Conservation (phyloP, 148 eudicot species). For the Oxyria digyna region DNA sequence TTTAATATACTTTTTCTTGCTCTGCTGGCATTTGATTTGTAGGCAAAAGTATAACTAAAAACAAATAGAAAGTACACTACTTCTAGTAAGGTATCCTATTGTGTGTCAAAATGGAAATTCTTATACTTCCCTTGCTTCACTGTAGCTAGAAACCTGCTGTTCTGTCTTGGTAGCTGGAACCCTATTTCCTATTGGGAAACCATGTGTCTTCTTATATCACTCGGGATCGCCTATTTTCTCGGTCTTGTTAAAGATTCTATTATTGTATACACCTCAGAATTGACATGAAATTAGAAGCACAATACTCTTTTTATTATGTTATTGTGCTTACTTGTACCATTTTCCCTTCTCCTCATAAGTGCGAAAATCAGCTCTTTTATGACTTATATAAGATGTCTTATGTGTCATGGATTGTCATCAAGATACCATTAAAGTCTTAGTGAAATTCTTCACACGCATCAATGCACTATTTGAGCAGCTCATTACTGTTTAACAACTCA, state of each 20-base stretch:
- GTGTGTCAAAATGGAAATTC: not conserved
- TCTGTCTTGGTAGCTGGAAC: not conserved
- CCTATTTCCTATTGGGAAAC: not conserved
- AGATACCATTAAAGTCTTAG: not conserved
- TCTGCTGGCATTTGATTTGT: not conserved
- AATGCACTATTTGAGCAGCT: not conserved
- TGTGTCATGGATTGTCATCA: not conserved
- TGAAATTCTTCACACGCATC: not conserved
- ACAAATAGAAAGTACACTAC: not conserved
- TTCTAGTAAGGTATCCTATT: not conserved
- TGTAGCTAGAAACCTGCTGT: not conserved
- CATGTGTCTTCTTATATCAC: not conserved
- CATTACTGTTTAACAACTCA: not conserved
- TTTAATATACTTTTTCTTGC: not conserved
- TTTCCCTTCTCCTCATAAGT: not conserved
- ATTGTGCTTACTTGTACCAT: not conserved
- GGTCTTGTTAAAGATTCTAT: not conserved
- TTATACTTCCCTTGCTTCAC: not conserved
- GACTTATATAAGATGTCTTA: not conserved
- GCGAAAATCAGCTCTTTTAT: not conserved
- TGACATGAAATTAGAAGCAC: not conserved
- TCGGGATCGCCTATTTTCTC: not conserved
- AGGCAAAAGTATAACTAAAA: not conserved
- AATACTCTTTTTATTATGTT: not conserved
- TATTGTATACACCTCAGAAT: not conserved